Evolutionary conservation across 2,329 filamentous ascomycete species (phyloP), one percentile per base, ranked within the genome.

Genomic region (Gnomoniopsis sp.): DNA sequence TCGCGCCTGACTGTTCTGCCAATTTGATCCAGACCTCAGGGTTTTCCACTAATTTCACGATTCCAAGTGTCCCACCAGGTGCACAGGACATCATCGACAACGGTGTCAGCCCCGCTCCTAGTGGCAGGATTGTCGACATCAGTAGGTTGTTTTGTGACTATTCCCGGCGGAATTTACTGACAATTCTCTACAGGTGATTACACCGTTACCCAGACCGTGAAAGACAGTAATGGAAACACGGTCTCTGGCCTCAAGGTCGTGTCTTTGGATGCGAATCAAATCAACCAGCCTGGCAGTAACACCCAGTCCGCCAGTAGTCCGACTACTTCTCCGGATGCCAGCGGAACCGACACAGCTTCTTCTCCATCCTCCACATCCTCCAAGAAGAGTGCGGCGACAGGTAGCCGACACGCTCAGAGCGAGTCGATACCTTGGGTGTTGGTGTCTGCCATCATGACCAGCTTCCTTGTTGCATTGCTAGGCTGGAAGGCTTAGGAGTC

Each of bases 11-110:
- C 58, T 97, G 93, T 79, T 76, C 76, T 63, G 60, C 79, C 34
- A 81, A 77, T 61, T 78, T 96, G 55, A 93, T 97, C 75, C 81
- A 77, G 6, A 61, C 53, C 61, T 75, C 81, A 60, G 82, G 80
- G 62, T 96, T 96, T 79, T 83, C 82, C 74, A 87, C 77, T 72
- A 88, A 91, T 79, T 98, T 96, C 77, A 88, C 87, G 49, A 77
- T 96, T 58, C 93, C 89, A 50, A 75, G 69, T 3, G 79, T 85
- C 6, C 91, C 91, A 14, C 77, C 82, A 3, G 89, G 87, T 64
- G 87, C 86, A 43, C 79, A 87, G 61, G 79, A 83, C 49, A 79
- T 96, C 68, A 93, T 97, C 70, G 79, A 90, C 65, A 85, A 88
- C 51, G 93, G 93, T 62, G 83, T 96, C 61, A 76, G 74, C 51